phyloP scores from a whole-genome alignment of 2,329 filamentous ascomycete species.

The Fusarium drepaniforme region DNA sequence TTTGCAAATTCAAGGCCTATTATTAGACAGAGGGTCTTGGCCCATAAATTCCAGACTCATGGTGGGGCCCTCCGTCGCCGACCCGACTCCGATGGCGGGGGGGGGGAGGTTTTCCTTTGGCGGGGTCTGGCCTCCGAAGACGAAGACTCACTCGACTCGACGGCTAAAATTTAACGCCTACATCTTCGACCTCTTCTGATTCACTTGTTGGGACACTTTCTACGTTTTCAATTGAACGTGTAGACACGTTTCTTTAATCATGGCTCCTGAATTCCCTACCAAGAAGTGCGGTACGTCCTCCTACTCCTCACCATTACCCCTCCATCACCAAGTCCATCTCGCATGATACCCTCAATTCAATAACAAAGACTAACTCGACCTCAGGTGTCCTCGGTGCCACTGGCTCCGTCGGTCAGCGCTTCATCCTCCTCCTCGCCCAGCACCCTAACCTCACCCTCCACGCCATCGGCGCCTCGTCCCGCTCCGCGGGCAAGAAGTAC shows the following conservation, averaged over 20 bases:
- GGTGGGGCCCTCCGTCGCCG: conserved; percentile 6
- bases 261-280: conserved; percentile 61
- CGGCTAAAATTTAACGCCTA: conserved; percentile 35
- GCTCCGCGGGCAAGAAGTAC: conserved; percentile 94
- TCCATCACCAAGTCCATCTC: conserved; percentile 17
- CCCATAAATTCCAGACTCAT: conserved; percentile 26
- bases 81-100: conserved; percentile 51
- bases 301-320: conserved; percentile 10
- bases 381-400: conserved; percentile 87
- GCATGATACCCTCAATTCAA: background rate
- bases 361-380: background rate
- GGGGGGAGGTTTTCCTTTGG: conserved; percentile 40
- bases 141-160: conserved; percentile 34
- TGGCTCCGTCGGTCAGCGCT: conserved; percentile 94
- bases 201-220: background rate
- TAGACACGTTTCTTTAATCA: conserved; percentile 17
- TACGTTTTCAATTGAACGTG: background rate
- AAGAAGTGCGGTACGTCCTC: conserved; percentile 69
- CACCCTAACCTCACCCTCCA: conserved; percentile 90
- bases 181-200: conserved; percentile 2
- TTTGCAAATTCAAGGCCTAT: conserved; percentile 20
- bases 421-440: conserved; percentile 89
- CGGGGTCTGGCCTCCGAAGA: conserved; percentile 38
- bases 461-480: conserved; percentile 88
- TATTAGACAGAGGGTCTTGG: conserved; percentile 25